Base-by-base conservation (phyloP, 257 asterid genomes). In the Salvia hispanica region DNA sequence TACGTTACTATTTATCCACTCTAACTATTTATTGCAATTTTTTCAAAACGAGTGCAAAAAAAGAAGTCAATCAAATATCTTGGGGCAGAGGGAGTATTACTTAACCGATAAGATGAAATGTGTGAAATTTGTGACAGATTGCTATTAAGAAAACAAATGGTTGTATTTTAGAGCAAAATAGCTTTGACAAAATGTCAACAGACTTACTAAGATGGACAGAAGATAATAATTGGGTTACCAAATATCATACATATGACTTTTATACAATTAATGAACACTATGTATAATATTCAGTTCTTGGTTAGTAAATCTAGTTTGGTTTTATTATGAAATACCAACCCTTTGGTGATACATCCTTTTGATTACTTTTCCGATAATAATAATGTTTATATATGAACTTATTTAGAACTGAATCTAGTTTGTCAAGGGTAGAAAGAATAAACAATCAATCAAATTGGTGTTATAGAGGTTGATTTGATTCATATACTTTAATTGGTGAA, bases 401-500 rank as follows among this genome's bases (percentile, higher is more conserved):
- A 25, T 25, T 25, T 50, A 14, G 36, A 45, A n/a, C 11, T n/a
- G 15, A 13, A 44, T 45, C 36, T 5, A 56, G 42, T 58, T 25
- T 21, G 14, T 58, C 28, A 21, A 34, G 55, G 48, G 18, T 73
- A 10, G 34, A 64, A 68, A 61, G 45, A 25, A 51, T 63, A 12
- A 58, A 58, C 45, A 9, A 43, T 25, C 31, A 2, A 25, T 13
- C 50, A 57, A 25, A 71, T 43, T 51, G 48, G 73, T 72, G 44
- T 59, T 36, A 12, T 66, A 53, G 59, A 39, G 60, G 4, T 12
- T 25, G 31, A 9, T 11, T 31, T 52, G 8, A 14, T 42, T 55
- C 42, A 12, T 18, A 43, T 57, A 44, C 31, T 58, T 67, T 70
- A 31, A 51, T 65, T 60, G 48, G 36, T 56, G 6, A 62, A 66